Base-by-base conservation (phyloP, 192 early-diverging fungal genomes). In the Diversispora epigaea region DNA sequence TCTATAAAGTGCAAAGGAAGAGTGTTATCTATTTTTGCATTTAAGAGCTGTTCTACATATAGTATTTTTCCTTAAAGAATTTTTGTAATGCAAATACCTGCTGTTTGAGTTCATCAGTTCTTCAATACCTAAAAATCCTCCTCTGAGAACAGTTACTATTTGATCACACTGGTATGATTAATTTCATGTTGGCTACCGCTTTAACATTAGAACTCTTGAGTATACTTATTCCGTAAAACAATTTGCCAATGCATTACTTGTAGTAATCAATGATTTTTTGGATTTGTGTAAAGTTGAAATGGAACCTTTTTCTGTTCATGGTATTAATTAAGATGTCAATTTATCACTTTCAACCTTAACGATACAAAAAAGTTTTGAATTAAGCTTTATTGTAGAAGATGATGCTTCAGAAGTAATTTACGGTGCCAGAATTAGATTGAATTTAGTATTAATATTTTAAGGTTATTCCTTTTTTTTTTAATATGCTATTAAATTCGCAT, bases 201-300 rank as follows among this genome's bases (percentile, higher is more conserved):
- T 81, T 95, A 71, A 91, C 92, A 52, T 85, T 85, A 10, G 89
- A 93, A 55, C 92, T 80, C 85, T 91, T 68, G 91, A 93, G 77
- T 91, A 90, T 72, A 87, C 91, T 44, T 87, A 91, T 77, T 92
- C 92, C 15, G 90, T 93, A 52, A 89, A 89, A 62, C 89, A 87
- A 50, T 87, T 90, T 62, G 89, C 91, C 2, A 88, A 91, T 61
- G 90, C 91, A 19, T 82, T 94, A 52, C 77, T 93, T 61, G 79
- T 89, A n/a, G 87, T 96, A 25, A 89, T 96, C 57, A 92, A 96
- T 78, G 90, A 93, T 78, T 89, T 96, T 72, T 79, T 96, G 25
- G 94, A 94, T 79, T 77, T 94, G 47, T 91, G 89, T 70, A 93
- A 92, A 83, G 87, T 93, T 5, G 93, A 93, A 77, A 84, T 80